phyloP scores from a whole-genome alignment of 345 rosid species.

The Psidium guajava region DNA sequence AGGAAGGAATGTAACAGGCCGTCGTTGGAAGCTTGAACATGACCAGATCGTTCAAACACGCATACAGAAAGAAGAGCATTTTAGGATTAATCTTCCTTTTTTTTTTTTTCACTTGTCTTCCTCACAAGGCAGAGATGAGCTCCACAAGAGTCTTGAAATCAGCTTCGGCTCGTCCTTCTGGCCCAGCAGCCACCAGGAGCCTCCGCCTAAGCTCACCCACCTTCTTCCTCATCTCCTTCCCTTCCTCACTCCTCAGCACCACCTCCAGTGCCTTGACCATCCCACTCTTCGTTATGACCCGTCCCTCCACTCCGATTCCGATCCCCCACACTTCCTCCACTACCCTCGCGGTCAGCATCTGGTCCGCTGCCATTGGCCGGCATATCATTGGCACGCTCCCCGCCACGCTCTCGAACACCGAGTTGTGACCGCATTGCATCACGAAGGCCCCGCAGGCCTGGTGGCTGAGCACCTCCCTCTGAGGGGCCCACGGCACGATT shows the following conservation, averaged over 20 bases:
- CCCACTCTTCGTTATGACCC: slow-evolving; percentile 15
- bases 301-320: slow-evolving; percentile 26
- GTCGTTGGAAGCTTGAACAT: neutral
- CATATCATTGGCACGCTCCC: slow-evolving; percentile 55
- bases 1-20: neutral
- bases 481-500: slow-evolving; percentile 56
- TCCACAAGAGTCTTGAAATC: slow-evolving; percentile 13
- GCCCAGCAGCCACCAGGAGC: slow-evolving; percentile 17
- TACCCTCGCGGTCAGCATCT: slow-evolving; percentile 25
- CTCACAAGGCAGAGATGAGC: neutral
- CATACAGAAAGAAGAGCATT: neutral
- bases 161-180: slow-evolving; percentile 5
- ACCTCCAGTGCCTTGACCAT: slow-evolving; percentile 22
- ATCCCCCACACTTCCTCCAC: slow-evolving; percentile 41
- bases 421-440: slow-evolving; percentile 46
- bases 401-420: slow-evolving; percentile 34
- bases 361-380: slow-evolving; percentile 46
- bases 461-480: slow-evolving; percentile 28
- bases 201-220: slow-evolving; percentile 4
- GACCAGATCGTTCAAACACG: neutral
- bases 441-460: slow-evolving; percentile 26
- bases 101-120: neutral
- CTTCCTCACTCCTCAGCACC: slow-evolving; percentile 22
- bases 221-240: slow-evolving; percentile 26
- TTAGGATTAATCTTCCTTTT: neutral